Base-by-base conservation (phyloP, 2,329 filamentous ascomycete genomes). In the Pseudogymnoascus sp. region DNA sequence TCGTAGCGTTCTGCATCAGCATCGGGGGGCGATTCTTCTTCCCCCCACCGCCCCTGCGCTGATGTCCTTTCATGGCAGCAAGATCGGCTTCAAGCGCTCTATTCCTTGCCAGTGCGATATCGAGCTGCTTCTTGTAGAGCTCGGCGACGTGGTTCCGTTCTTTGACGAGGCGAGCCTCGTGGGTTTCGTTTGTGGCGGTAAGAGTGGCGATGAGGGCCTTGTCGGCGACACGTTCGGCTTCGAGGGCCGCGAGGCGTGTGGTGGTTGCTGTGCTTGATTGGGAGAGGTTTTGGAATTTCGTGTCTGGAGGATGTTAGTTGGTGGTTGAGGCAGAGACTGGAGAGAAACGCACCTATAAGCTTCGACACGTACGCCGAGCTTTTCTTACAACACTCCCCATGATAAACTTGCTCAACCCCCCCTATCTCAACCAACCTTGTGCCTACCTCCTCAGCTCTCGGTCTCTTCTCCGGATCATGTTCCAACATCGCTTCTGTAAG, bases 401-500 rank as follows among this genome's bases (percentile, higher is more conserved):
- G 78, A 63, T 79, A 79, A 4, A 78, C 73, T 60, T 80, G 77
- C 38, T 78, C 75, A 22, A 79, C 70, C 5, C 77, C 77, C 3
- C 78, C 78, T 0, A 80, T 70, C 64, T 74, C 75, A 1, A 74
- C 74, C 3, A 80, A 69, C 59, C 74, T 74, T 41, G 76, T 74
- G 66, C 81, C 79, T 6, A 83, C 79, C 65, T 81, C 78, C 9
- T 71, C 68, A 2, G 79, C 79, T 1, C 76, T 73, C 2, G 80
- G 81, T 25, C 81, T 74, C 58, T 81, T 77, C 32, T 74, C 72
- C 0, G 81, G 78, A 38, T 77, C 73, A 25, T 73, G 74, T 11
- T 79, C 75, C 30, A 84, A 72, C 81, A 84, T 84, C 22, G 74
- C 72, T 41, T 79, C 76, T 1, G 82, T 77, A 57, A 80, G 65